Percentiles rank a stretch among this genome's conserved stretches.
phyloP scores from a whole-genome alignment of 2,329 filamentous ascomycete genomes.

The Tolypocladium capitatum region DNA sequence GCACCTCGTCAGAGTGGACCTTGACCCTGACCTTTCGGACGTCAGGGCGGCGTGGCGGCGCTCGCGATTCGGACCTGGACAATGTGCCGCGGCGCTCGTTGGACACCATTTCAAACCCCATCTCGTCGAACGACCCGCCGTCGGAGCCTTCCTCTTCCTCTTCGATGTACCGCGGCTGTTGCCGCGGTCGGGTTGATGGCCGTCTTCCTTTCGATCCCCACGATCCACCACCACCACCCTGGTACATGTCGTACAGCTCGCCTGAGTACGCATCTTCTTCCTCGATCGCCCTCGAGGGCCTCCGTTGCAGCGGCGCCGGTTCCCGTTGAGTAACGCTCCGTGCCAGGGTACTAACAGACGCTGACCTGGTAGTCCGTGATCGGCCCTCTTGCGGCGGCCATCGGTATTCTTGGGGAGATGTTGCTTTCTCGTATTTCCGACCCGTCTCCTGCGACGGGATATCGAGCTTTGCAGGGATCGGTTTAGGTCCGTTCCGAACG shows the following conservation, averaged over 20 bases:
- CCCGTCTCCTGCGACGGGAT: slow-evolving; percentile 42
- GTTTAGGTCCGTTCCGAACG: slow-evolving; percentile 48
- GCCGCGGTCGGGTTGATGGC: slow-evolving; percentile 15
- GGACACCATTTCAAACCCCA: slow-evolving; percentile 68
- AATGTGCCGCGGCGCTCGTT: slow-evolving; percentile 31
- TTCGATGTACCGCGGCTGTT: slow-evolving; percentile 54
- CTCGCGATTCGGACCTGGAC: slow-evolving; percentile 36
- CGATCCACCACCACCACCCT: slow-evolving; percentile 25
- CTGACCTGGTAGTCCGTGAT: slow-evolving; percentile 26
- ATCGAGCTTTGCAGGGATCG: slow-evolving; percentile 48
- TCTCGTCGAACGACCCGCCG: slow-evolving; percentile 57
- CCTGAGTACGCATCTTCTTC: slow-evolving; percentile 53
- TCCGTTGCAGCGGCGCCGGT: slow-evolving; percentile 13
- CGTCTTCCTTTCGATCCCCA: slow-evolving; percentile 22
- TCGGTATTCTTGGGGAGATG: slow-evolving; percentile 27
- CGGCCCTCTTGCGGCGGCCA: slow-evolving; percentile 24
- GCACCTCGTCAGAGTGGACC: slow-evolving; percentile 79
- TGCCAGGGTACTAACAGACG: slow-evolving; percentile 30
- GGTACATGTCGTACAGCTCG: slow-evolving; percentile 56
- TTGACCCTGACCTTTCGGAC: slow-evolving; percentile 78
- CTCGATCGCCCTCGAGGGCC: slow-evolving; percentile 21
- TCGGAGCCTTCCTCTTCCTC: slow-evolving; percentile 72
- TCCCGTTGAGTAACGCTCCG: slow-evolving; percentile 30
- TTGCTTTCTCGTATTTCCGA: slow-evolving; percentile 42
- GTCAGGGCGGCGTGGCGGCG: slow-evolving; percentile 48